Percentiles rank a stretch among this genome's conserved stretches.
Evolutionary conservation across 1,139 yeast genomes (phyloP).

Genomic region (Yamadazyma friedrichii): DNA sequence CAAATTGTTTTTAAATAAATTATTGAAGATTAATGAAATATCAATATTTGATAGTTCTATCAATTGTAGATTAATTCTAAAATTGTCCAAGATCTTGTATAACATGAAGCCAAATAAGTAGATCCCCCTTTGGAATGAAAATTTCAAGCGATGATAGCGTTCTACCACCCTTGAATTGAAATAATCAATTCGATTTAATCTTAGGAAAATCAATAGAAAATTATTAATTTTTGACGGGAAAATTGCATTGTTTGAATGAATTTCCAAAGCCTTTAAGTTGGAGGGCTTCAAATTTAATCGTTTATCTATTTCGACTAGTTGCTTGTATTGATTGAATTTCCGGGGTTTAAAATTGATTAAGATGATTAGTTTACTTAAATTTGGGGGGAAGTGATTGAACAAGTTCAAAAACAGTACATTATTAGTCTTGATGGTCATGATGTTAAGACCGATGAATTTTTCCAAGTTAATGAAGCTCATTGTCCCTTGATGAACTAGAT

Average conservation of each 20-base stretch:
- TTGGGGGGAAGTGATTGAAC: slow-evolving; percentile 3
- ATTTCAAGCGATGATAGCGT: slow-evolving; percentile 7
- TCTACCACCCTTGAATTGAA: slow-evolving; percentile 5
- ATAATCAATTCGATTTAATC: slow-evolving; percentile 6
- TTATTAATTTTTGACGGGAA: slow-evolving; percentile 10
- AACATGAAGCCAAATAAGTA: slow-evolving; percentile 2
- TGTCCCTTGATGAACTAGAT: not conserved
- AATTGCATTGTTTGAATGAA: slow-evolving; percentile 3
- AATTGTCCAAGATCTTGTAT: slow-evolving; percentile 1
- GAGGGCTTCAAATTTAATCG: not conserved
- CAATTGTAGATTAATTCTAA: slow-evolving; percentile 7
- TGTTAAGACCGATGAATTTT: not conserved
- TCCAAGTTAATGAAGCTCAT: not conserved
- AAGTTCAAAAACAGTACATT: not conserved
- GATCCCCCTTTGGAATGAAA: not conserved
- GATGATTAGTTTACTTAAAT: slow-evolving; percentile 1
- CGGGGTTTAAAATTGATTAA: not conserved
- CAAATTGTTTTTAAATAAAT: not conserved
- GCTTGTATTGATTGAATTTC: not conserved
- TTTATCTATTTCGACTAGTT: not conserved
- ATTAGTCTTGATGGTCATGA: not conserved
- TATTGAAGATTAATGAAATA: slow-evolving; percentile 12
- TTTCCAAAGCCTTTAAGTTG: slow-evolving; percentile 1
- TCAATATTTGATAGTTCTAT: slow-evolving; percentile 20
- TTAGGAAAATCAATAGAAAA: slow-evolving; percentile 4